Base-by-base conservation (phyloP, 163 green algal species). In the Dunaliella salina region DNA sequence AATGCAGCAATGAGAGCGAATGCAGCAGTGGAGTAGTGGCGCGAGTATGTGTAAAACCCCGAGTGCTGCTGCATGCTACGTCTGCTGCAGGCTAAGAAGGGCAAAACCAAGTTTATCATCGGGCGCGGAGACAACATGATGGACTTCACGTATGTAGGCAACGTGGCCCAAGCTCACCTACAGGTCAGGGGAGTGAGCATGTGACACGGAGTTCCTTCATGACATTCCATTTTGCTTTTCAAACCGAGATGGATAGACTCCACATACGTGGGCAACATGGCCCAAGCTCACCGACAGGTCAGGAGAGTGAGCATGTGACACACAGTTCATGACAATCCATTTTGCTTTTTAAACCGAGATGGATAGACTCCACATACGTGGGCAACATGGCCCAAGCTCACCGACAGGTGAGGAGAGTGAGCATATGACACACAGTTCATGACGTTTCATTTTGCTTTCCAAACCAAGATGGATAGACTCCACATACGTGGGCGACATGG, bases 91-190 rank as follows among this genome's bases (percentile, higher is more conserved):
- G 94, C 94, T 5, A 86, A 85, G 33, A 81, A 88, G 20, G 95
- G 95, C 84, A 98, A 98, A 90, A 96, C 98, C 91, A 97, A 97
- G 91, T 98, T 95, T 90, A 93, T 98, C 84, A 97, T 98, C 35
- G 96, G 96, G 30, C 86, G 90, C 59, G 96, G 96, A 30, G 85
- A 88, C 59, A 98, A 98, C 87, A 50, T 95, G 57, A 96, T 95
- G 91, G 96, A 98, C 89, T 97, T 94, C 85, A 98, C 96, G 0
- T 98, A 98, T 84, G 96, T 95, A 1, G 96, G 94, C 86, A 98
- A 98, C 84, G 95, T 98, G 45, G 96, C 95, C 17, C 89, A 96
- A 67, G 93, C 93, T 46, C 91, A 94, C 34, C 71, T 93, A 40
- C 85, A 91, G 88, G 87, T 88, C 50, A 85, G 80, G n/a, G n/a